Evolutionary conservation across 2,329 filamentous ascomycete genomes (phyloP), one percentile per base, ranked within the genome.

Genomic region (Gaeumannomyces tritici): DNA sequence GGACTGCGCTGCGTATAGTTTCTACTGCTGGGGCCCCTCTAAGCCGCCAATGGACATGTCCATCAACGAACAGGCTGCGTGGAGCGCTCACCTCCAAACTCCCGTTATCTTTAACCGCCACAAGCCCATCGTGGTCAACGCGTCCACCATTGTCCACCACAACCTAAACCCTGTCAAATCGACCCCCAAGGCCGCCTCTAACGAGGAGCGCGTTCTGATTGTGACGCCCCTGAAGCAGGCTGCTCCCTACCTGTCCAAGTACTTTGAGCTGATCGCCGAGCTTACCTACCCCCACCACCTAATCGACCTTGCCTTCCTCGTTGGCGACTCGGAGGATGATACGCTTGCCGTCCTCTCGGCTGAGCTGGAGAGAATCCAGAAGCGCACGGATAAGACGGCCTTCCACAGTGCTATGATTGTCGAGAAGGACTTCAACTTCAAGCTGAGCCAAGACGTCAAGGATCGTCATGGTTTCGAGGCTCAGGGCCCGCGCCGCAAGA

Each of bases 11-110:
- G n/a, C 55, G 42, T 61, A 63, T 63, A 98, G 93, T 77, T 97
- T 96, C 77, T 96, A 96, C 78, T 99, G 95, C 80, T 98, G 92
- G 84, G 95, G 95, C 15, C 93, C 95, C 18, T 86, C 89, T 28
- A 97, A 96, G 79, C 86, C 95, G n/a, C 95, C 95, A 61, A 96
- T 96, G 87, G 87, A 95, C 67, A 96, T 99, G 91, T 86, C 89
- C 55, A 79, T 89, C 62, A 97, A 97, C 73, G 95, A 99, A 73
- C 89, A 93, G 74, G 88, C 88, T 65, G 84, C 91, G 67, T 99
- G 95, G 95, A 89, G 90, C 68, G 87, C 86, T 63, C 93, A 96
- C 72, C 80, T 95, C 66, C 88, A 93, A 69, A 98, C 95, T 4
- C 95, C 95, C 60, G 92, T 99, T 69, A 85, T 96, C 67, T 97